These are phyloP conservation scores for Tripidium arundinaceum DNA, from an alignment of 202 grass and related monocot genomes.

Conservation along the genomic window DNA sequence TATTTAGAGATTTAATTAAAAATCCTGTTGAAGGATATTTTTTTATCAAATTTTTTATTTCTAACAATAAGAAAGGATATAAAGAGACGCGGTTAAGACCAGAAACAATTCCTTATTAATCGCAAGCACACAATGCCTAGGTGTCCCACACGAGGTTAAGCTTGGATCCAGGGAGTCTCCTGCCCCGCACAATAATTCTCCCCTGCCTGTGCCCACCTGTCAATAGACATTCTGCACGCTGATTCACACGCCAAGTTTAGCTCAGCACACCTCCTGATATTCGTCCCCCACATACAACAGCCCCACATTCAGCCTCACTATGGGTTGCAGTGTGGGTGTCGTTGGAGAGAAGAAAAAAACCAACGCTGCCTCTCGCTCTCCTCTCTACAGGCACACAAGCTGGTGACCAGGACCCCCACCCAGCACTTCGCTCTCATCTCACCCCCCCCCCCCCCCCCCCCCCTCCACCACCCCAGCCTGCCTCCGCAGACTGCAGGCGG, in stretches of 20 bases:
- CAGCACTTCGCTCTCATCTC: conserved; percentile 4
- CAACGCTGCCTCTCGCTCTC: neutral
- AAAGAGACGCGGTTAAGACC: too few relatives aligned
- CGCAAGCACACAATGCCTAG: neutral
- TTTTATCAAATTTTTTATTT: too few relatives aligned
- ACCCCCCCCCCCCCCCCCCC: neutral
- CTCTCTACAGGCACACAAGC: neutral
- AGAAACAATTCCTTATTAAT: too few relatives aligned
- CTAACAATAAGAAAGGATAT: too few relatives aligned
- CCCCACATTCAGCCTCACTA: neutral
- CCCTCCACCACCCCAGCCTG: neutral
- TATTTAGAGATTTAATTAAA: too few relatives aligned
- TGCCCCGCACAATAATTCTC: neutral
- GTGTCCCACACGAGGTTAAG: neutral
- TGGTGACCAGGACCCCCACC: conserved; percentile 6
- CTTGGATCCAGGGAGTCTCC: neutral
- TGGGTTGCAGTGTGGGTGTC: neutral
- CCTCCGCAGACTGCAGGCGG: neutral
- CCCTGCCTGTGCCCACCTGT: conserved; percentile 22
- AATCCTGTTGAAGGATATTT: too few relatives aligned
- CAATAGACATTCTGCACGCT: neutral
- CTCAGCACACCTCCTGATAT: neutral
- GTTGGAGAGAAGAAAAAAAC: neutral
- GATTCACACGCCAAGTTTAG: neutral
- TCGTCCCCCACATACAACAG: rapidly evolving